Evolutionary conservation across 257 asterid species (phyloP).

Genomic region (Henckelia pumila): DNA sequence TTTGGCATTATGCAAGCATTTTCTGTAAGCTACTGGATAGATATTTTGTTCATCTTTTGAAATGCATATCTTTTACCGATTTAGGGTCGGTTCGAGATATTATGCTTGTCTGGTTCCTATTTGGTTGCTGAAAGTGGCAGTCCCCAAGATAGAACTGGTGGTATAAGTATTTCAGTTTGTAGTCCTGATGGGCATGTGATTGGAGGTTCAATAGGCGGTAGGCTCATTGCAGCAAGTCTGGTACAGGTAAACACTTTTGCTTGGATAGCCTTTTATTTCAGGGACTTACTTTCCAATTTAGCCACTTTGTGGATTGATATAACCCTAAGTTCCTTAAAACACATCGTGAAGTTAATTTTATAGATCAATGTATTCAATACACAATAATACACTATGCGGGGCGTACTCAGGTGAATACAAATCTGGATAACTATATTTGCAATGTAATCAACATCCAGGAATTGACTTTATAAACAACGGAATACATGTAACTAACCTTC

Average conservation of each 20-base stretch:
- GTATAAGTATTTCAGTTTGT: slow-evolving; percentile 61
- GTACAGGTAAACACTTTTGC: slow-evolving; percentile 41
- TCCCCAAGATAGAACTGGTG: slow-evolving; percentile 57
- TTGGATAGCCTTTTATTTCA: not conserved
- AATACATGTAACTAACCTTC: not conserved
- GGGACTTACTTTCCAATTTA: not conserved
- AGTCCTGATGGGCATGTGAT: slow-evolving; percentile 68
- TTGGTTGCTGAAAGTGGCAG: slow-evolving; percentile 64
- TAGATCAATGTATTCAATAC: not conserved
- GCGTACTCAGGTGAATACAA: not conserved
- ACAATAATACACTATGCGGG: not conserved
- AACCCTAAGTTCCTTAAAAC: not conserved
- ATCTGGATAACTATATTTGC: not conserved
- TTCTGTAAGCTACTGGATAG: slow-evolving; percentile 5
- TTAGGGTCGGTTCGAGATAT: slow-evolving; percentile 67
- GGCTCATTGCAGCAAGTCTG: slow-evolving; percentile 51
- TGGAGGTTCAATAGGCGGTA: slow-evolving; percentile 75
- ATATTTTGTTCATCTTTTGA: not conserved
- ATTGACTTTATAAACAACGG: not conserved
- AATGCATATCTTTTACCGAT: slow-evolving; percentile 1
- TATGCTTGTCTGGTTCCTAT: slow-evolving; percentile 65
- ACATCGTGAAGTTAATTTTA: not conserved
- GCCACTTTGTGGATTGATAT: not conserved
- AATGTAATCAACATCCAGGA: not conserved
- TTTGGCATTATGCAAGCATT: not conserved